Percentiles rank a stretch among this genome's conserved stretches.
Conservation (phyloP, 352 stramenopile species). For the Phytophthora chlamydospora region DNA sequence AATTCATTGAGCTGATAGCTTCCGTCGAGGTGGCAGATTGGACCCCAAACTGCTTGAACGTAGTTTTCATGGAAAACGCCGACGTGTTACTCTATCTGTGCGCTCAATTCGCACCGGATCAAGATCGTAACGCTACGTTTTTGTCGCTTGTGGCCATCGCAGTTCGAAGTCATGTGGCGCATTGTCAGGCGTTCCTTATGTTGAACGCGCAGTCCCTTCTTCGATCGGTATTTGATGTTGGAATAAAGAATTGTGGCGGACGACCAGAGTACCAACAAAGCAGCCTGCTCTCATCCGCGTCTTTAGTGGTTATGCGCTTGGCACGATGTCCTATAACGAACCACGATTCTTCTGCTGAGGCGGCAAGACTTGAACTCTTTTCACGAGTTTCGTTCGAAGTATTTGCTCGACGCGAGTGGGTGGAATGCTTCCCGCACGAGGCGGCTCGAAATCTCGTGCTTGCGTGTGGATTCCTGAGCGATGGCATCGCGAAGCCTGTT, state of each 20-base stretch:
- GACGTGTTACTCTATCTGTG: constrained; percentile 26
- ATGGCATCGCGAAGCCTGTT: constrained; percentile 12
- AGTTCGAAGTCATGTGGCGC: constrained; percentile 8
- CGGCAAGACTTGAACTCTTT: constrained; percentile 9
- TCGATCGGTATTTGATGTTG: constrained; percentile 24
- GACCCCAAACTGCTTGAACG: constrained; percentile 21
- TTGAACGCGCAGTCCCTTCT: constrained; percentile 5
- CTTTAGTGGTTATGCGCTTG: constrained; percentile 16
- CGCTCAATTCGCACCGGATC: constrained; percentile 13
- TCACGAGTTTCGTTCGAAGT: constrained; percentile 26
- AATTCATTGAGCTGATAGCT: constrained; percentile 17
- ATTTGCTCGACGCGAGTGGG: constrained; percentile 7
- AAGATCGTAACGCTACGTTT: constrained; percentile 16
- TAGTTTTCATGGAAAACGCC: constrained; percentile 24
- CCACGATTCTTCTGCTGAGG: background rate
- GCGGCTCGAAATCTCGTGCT: constrained; percentile 18
- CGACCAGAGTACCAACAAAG: constrained; percentile 3
- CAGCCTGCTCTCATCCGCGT: constrained; percentile 11
- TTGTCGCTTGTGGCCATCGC: constrained; percentile 21
- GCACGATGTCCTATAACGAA: constrained; percentile 4
- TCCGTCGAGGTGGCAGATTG: constrained; percentile 13
- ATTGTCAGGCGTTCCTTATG: constrained; percentile 24
- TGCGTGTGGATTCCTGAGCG: constrained; percentile 18
- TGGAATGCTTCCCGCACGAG: constrained; percentile 8
- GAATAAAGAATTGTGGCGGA: constrained; percentile 8